Conservation (phyloP, 1,284 basidiomycete species). For the Violaceomyces palustris region DNA sequence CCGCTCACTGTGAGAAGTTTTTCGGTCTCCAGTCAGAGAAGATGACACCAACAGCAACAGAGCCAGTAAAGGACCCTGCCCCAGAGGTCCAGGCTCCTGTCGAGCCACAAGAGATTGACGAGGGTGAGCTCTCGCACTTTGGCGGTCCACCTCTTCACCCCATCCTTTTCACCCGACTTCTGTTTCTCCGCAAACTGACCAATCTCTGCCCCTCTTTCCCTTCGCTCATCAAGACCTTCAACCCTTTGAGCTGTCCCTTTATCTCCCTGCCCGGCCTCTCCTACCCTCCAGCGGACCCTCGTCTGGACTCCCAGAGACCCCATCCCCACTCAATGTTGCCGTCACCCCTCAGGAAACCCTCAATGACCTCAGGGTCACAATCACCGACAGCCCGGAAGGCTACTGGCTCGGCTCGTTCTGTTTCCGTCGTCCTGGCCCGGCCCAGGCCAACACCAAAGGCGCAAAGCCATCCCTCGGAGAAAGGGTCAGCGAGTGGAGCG, state of each 20-base stretch:
- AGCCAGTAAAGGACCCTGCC: no score
- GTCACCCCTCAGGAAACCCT: conserved; percentile 50
- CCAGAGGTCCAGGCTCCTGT: no score
- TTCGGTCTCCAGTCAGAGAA: no score
- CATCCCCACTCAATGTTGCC: conserved; percentile 45
- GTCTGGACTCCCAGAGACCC: conserved; percentile 46
- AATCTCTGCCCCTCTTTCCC: no score
- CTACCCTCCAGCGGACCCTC: conserved; percentile 34
- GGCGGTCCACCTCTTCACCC: no score
- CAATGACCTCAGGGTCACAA: conserved; percentile 48
- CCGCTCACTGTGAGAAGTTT: no score
- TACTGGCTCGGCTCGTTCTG: conserved; percentile 52
- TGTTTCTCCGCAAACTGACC: no score
- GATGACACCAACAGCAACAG: no score
- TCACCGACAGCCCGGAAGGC: conserved; percentile 50
- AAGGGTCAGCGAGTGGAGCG: conserved; percentile 43
- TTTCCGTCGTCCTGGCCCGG: conserved; percentile 33
- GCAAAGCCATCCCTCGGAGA: conserved; percentile 28
- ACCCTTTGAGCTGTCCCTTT: conserved; percentile 48
- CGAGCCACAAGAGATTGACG: no score
- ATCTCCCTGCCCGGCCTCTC: conserved; percentile 45
- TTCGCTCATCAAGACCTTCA: conserved; percentile 14
- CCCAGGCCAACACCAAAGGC: conserved; percentile 8
- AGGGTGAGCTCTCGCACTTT: no score
- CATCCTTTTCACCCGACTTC: no score